These are phyloP conservation scores for Nissolia schottii DNA, from an alignment of 306 rosid species.

Conservation along the genomic window DNA sequence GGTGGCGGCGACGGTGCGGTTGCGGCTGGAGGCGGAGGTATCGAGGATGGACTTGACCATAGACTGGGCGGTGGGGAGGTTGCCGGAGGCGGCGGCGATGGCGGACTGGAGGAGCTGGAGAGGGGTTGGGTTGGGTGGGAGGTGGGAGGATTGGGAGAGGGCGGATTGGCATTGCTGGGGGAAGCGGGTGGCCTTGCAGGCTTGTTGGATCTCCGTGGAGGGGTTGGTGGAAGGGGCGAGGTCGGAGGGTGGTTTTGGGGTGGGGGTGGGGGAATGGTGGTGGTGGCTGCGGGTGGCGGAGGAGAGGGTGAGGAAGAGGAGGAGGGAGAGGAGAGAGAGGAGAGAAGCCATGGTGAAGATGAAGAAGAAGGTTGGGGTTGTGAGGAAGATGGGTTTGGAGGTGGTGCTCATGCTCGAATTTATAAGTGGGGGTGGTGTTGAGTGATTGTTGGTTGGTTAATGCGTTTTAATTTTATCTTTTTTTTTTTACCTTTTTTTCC, in stretches of 20 bases:
- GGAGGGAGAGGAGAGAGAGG: constrained; percentile 35
- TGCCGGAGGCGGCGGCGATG: constrained; percentile 34
- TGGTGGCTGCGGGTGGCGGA: constrained; percentile 36
- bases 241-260: neutral
- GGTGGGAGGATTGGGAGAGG: constrained; percentile 20
- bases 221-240: neutral
- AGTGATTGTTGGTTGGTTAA: neutral
- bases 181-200: constrained; percentile 81
- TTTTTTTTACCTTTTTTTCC: neutral
- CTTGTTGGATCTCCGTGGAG: constrained; percentile 25
- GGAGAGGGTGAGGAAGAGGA: constrained; percentile 40
- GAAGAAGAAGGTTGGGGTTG: constrained; percentile 13
- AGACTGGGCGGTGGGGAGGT: constrained; percentile 49
- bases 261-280: neutral
- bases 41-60: constrained; percentile 48
- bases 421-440: constrained; percentile 7
- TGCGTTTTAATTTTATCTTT: neutral
- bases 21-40: constrained; percentile 34
- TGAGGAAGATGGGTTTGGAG: neutral
- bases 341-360: constrained; percentile 44
- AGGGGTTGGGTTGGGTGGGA: constrained; percentile 35
- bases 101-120: constrained; percentile 50
- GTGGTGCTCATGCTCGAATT: neutral
- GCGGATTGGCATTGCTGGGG: constrained; percentile 49
- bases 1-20: constrained; percentile 60